Evolutionary conservation across 2,329 filamentous ascomycete species (phyloP).

Genomic region (Aspergillus pseudonomiae): DNA sequence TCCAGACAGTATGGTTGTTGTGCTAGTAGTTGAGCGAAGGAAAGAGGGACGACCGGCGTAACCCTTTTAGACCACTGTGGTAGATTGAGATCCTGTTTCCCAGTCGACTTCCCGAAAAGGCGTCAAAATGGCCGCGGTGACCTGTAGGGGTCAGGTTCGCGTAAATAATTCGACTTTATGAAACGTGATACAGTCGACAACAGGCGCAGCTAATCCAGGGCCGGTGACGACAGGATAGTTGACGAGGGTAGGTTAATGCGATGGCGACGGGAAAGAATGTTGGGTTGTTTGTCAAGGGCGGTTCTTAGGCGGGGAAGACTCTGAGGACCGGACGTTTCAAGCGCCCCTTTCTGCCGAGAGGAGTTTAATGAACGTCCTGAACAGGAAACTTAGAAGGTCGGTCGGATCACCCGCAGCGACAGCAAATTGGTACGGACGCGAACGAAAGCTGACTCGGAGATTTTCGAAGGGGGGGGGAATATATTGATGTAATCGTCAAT

Average conservation of each 20-base stretch:
- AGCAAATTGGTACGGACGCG: background rate
- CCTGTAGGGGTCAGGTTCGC: background rate
- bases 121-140: background rate
- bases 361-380: conserved; percentile 19
- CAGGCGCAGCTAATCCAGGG: background rate
- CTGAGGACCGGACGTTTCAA: conserved; percentile 23
- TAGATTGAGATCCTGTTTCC: background rate
- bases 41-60: conserved; percentile 44
- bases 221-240: background rate
- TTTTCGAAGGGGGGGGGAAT: background rate
- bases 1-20: conserved; percentile 22
- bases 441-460: conserved; percentile 3
- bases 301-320: conserved; percentile 21
- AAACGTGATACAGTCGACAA: background rate
- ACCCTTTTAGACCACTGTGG: conserved; percentile 29
- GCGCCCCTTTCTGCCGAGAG: conserved; percentile 22
- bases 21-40: conserved; percentile 25
- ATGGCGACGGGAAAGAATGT: conserved; percentile 13
- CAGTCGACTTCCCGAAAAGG: background rate
- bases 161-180: background rate
- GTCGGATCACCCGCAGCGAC: background rate
- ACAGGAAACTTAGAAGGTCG: conserved; percentile 9
- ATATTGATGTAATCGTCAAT: background rate
- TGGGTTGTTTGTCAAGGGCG: conserved; percentile 13
- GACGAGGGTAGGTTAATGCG: conserved; percentile 6